A percentile compares a stretch with the other conserved stretches of the same genome.
Evolutionary conservation across 192 early-diverging fungal genomes (phyloP).

Genomic region (Backusella macrospora): DNA sequence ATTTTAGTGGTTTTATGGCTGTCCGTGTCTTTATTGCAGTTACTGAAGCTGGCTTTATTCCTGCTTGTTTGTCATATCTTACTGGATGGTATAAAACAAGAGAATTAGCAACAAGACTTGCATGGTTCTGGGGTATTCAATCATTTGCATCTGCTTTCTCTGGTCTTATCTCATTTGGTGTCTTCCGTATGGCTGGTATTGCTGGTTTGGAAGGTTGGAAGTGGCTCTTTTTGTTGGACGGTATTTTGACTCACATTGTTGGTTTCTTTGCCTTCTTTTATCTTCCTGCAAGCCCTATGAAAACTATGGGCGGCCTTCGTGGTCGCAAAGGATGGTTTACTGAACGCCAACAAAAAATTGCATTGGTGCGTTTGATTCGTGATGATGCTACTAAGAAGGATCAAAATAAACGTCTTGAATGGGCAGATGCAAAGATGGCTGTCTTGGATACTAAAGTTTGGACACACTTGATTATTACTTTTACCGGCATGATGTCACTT

Average conservation of each 20-base stretch:
- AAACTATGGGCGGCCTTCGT: slow-evolving; percentile 25
- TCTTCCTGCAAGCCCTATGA: slow-evolving; percentile 53
- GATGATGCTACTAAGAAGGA: slow-evolving; percentile 61
- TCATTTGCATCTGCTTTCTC: slow-evolving; percentile 54
- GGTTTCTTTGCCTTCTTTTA: slow-evolving; percentile 47
- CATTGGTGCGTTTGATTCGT: slow-evolving; percentile 59
- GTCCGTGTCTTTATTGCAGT: slow-evolving; percentile 53
- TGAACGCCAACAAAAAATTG: slow-evolving; percentile 59
- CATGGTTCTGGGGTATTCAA: slow-evolving; percentile 56
- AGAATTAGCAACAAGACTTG: slow-evolving; percentile 52
- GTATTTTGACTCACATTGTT: slow-evolving; percentile 41
- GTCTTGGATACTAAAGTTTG: slow-evolving; percentile 25
- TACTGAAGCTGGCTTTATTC: slow-evolving; percentile 56
- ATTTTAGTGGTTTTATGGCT: slow-evolving; percentile 44
- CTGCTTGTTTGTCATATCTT: slow-evolving; percentile 46
- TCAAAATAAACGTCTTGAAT: slow-evolving; percentile 28
- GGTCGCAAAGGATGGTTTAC: slow-evolving; percentile 45
- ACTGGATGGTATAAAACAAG: slow-evolving; percentile 54
- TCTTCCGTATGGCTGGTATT: slow-evolving; percentile 57
- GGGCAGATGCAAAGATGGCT: slow-evolving; percentile 25
- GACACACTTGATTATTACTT: slow-evolving; percentile 28
- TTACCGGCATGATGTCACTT: slow-evolving; percentile 17
- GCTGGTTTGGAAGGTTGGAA: slow-evolving; percentile 63
- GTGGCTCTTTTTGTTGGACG: slow-evolving; percentile 71
- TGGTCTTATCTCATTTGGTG: slow-evolving; percentile 57